phyloP scores from a whole-genome alignment of 441 rosid genomes.

The Euphorbia celastroides region DNA sequence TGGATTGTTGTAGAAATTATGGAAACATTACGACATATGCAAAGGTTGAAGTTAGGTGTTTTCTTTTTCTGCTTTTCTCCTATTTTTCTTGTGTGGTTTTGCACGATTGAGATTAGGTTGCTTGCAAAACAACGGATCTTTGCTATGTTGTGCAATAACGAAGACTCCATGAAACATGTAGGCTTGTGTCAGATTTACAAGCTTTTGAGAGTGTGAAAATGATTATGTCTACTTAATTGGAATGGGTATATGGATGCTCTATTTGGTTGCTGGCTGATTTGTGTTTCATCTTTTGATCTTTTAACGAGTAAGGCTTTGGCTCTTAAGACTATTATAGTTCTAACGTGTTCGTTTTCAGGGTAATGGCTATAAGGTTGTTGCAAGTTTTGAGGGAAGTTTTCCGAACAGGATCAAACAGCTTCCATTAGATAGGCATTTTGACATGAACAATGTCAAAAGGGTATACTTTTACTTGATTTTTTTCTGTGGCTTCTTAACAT shows the following conservation, averaged over 20 bases:
- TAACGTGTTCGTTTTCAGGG: slow-evolving; percentile 46
- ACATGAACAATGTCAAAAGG: slow-evolving; percentile 82
- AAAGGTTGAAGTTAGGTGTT: neutral
- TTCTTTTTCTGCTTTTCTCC: neutral
- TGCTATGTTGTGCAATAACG: neutral
- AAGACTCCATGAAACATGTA: neutral
- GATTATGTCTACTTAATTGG: slow-evolving; percentile 3
- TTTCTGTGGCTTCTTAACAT: slow-evolving; percentile 9
- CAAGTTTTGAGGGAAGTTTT: slow-evolving; percentile 92
- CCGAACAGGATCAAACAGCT: slow-evolving; percentile 91
- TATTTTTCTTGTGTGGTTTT: slow-evolving; percentile 1
- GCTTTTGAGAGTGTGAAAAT: neutral
- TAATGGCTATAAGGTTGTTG: slow-evolving; percentile 95
- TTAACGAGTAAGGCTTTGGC: slow-evolving; percentile 4
- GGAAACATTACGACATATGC: slow-evolving; percentile 4
- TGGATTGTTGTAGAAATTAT: neutral
- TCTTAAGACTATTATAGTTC: slow-evolving; percentile 1
- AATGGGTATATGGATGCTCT: neutral
- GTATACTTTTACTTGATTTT: slow-evolving; percentile 32
- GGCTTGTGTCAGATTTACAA: neutral
- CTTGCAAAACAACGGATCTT: neutral
- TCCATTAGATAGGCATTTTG: slow-evolving; percentile 95
- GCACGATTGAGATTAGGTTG: neutral
- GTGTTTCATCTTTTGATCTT: neutral
- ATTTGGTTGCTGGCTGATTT: slow-evolving; percentile 8